Base-by-base conservation (phyloP, 495 filamentous ascomycete genomes). In the Hypoxylon cercidicola region DNA sequence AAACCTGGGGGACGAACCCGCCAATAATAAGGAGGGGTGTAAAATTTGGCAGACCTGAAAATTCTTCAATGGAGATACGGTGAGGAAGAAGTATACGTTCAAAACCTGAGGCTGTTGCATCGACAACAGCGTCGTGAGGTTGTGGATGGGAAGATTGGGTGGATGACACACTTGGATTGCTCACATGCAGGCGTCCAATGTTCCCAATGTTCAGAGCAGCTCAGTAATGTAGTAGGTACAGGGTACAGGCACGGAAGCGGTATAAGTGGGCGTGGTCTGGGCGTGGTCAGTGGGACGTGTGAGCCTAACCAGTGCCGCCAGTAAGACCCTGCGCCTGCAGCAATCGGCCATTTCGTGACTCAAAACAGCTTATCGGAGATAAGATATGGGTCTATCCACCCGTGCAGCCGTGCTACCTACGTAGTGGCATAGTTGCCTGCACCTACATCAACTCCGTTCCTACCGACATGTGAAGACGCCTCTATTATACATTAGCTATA, bases 121-220 rank as follows among this genome's bases (percentile, higher is more conserved):
- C 23, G 55, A 48, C 48, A 18, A 39, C 47, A 35, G 54, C 64
- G 43, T 50, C 47, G 44, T 50, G 32, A 53, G 30, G 64, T 62
- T 68, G 59, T 45, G 44, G 55, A 68, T 68, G 59, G 50, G 23
- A 55, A 48, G 40, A 57, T 62, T 50, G 52, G 28, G 15, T 45
- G 57, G 16, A 20, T 44, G 56, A 51, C 47, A 28, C 53, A 28
- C 21, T n/a, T 34, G 41, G 16, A 40, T 57, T 62, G 67, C 62
- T 70, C 67, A 70, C 67, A 70, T 70, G 67, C 62, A 54, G 61
- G 13, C 53, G 39, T 58, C n/a, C n/a, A n/a, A n/a, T n/a, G n/a
- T n/a, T n/a, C n/a, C 52, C 13, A 57, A 56, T 62, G 54, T 18
- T 16, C 48, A 53, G 43, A 47, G 51, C n/a, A 20, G 35, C 16